phyloP scores from a whole-genome alignment of 2,329 filamentous ascomycete genomes.

The Penicillium sp. region DNA sequence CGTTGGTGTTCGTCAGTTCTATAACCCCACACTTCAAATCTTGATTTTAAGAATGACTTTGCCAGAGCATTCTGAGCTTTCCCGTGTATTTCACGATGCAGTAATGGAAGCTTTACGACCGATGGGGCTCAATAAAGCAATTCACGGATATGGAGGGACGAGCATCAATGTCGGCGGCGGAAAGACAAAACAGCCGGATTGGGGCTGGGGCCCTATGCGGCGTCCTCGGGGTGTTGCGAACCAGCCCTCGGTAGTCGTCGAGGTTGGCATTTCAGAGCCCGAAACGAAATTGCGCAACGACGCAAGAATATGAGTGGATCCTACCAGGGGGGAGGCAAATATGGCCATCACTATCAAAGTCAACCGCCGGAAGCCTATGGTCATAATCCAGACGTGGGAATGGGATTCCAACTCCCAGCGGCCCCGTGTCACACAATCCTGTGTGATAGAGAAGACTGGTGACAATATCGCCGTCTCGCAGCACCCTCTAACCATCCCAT shows the following conservation, averaged over 20 bases:
- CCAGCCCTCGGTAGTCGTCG: neutral
- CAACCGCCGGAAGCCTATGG: neutral
- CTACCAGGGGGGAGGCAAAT: neutral
- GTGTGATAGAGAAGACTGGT: neutral
- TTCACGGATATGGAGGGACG: neutral
- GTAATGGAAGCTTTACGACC: neutral
- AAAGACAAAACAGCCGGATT: neutral
- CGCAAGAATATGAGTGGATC: neutral
- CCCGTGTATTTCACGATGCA: neutral
- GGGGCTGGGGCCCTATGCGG: neutral
- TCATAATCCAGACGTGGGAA: neutral
- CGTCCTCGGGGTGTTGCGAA: neutral
- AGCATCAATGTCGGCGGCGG: neutral
- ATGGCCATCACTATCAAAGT: neutral
- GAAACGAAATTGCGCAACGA: neutral
- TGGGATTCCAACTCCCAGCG: neutral
- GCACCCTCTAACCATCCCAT: neutral
- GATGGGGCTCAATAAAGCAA: neutral
- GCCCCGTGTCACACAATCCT: neutral
- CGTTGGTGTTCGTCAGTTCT: neutral
- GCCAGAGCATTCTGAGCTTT: neutral
- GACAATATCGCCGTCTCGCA: neutral
- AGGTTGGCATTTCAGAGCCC: neutral
- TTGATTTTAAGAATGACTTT: neutral
- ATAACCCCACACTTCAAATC: neutral